Conservation (phyloP, 1,139 yeast genomes). For the Hemisphaericaspora xylanilytica region DNA sequence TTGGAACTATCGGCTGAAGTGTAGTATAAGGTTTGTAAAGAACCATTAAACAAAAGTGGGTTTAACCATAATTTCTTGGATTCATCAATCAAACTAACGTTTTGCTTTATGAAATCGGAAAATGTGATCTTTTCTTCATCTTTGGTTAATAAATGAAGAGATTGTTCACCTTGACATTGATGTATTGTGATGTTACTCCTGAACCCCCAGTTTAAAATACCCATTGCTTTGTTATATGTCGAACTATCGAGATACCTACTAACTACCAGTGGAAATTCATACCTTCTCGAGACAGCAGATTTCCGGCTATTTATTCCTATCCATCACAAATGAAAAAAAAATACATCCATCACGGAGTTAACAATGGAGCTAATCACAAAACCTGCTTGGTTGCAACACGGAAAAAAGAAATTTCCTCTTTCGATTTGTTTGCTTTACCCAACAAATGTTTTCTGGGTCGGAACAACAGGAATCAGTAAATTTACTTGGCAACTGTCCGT, state of each 20-base stretch:
- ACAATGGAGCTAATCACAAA: too few species aligned
- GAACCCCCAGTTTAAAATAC: conserved; percentile 36
- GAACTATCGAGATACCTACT: too few species aligned
- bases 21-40: conserved; percentile 71
- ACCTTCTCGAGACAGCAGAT: too few species aligned
- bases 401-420: not conserved
- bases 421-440: not conserved
- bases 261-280: too few species aligned
- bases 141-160: conserved; percentile 20
- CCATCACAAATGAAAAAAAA: too few species aligned
- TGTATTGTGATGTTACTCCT: conserved; percentile 35
- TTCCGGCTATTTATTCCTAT: too few species aligned
- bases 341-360: too few species aligned
- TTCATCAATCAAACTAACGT: conserved; percentile 28
- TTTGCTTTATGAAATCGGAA: conserved; percentile 21
- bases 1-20: conserved; percentile 54
- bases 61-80: conserved; percentile 49
- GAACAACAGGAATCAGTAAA: too few species aligned
- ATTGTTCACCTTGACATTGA: conserved; percentile 18
- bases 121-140: conserved; percentile 18
- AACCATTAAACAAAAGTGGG: conserved; percentile 69
- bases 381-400: not conserved
- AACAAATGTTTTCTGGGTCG: not conserved
- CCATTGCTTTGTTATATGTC: too few species aligned
- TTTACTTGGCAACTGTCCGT: too few species aligned